Conservation (phyloP, 2,329 filamentous ascomycete species). For the Trichoderma arundinaceum region DNA sequence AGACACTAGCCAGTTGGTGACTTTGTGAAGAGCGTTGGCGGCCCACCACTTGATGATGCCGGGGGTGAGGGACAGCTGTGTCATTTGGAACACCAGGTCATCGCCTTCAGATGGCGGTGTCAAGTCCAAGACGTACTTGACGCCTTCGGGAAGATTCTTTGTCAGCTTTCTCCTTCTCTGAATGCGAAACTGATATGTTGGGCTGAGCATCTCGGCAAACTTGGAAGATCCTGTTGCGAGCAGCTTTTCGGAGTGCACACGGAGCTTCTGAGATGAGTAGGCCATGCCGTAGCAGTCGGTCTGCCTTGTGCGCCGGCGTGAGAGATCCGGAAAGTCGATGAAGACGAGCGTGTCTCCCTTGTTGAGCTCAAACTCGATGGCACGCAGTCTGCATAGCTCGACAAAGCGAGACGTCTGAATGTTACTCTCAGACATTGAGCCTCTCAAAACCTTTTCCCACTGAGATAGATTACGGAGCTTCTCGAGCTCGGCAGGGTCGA, state of each 20-base stretch:
- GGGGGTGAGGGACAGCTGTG: slow-evolving; percentile 62
- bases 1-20: slow-evolving; percentile 42
- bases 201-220: slow-evolving; percentile 53
- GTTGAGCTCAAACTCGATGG: slow-evolving; percentile 38
- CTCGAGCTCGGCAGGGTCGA: neutral
- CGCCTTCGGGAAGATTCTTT: slow-evolving; percentile 47
- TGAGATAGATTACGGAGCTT: neutral
- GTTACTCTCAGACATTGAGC: slow-evolving; percentile 3
- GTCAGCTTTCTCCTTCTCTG: slow-evolving; percentile 46
- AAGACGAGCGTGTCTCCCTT: slow-evolving; percentile 54
- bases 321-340: slow-evolving; percentile 46
- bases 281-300: slow-evolving; percentile 46
- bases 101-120: slow-evolving; percentile 67
- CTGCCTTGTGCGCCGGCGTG: slow-evolving; percentile 32
- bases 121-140: slow-evolving; percentile 67
- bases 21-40: slow-evolving; percentile 43
- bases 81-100: slow-evolving; percentile 64
- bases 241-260: slow-evolving; percentile 55
- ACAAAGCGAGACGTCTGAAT: slow-evolving; percentile 15
- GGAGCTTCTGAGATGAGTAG: slow-evolving; percentile 47
- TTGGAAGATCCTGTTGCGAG: slow-evolving; percentile 53
- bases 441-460: slow-evolving; percentile 14
- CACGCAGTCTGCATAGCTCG: slow-evolving; percentile 37
- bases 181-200: slow-evolving; percentile 49
- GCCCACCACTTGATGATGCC: slow-evolving; percentile 62